Conservation (phyloP, 768 basidiomycete genomes). For the Boletus insuetus region DNA sequence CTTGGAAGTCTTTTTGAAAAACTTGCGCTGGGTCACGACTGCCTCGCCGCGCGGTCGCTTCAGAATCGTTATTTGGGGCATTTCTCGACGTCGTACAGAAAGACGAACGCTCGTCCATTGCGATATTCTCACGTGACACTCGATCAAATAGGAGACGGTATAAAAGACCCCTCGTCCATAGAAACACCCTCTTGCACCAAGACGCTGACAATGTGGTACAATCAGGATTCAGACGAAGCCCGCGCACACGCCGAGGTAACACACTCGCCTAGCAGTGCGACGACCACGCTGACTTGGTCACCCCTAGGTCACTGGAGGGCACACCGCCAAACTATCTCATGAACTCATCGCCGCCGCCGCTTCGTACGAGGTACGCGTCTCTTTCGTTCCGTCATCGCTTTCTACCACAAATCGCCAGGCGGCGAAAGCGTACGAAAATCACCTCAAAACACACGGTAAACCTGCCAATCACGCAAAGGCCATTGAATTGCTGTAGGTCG, state of each 20-base stretch:
- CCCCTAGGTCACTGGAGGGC: slow-evolving; percentile 14
- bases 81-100: slow-evolving; percentile 13
- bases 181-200: too few species aligned
- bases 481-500: slow-evolving; percentile 23
- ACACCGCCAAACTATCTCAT: slow-evolving; percentile 24
- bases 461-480: slow-evolving; percentile 25
- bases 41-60: slow-evolving; percentile 73
- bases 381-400: neutral
- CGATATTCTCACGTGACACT: slow-evolving; percentile 8
- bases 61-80: slow-evolving; percentile 65
- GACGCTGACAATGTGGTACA: slow-evolving; percentile 22
- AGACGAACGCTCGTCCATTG: neutral
- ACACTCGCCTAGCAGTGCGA: neutral
- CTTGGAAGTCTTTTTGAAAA: slow-evolving; percentile 91
- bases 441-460: slow-evolving; percentile 16
- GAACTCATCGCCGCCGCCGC: slow-evolving; percentile 29
- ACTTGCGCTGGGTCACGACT: slow-evolving; percentile 80
- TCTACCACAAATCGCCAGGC: slow-evolving; percentile 14
- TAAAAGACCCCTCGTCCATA: too few species aligned
- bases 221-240: slow-evolving; percentile 23
- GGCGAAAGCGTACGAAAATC: slow-evolving; percentile 29
- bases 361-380: slow-evolving; percentile 22
- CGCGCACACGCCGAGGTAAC: slow-evolving; percentile 17
- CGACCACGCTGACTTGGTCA: neutral
- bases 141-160: neutral